Evolutionary conservation across 75 land plant species (phyloP).

Genomic region (Azolla pinnata): DNA sequence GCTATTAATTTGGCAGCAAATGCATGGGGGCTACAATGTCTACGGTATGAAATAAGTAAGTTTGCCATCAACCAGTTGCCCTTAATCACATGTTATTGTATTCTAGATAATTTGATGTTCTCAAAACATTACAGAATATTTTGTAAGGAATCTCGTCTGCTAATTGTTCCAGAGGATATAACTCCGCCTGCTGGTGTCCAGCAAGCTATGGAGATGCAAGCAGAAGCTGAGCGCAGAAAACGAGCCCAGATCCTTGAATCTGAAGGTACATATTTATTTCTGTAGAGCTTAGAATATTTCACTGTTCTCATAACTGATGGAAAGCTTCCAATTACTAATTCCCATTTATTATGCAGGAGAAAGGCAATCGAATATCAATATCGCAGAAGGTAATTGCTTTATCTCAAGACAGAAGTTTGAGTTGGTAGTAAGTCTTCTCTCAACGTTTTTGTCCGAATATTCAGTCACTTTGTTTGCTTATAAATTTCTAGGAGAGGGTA

Average conservation of each 20-base stretch:
- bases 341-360: conserved; percentile 49
- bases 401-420: too few relatives aligned
- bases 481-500: conserved; percentile 81
- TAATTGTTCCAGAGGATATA: conserved; percentile 82
- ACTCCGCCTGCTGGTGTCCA: conserved; percentile 80
- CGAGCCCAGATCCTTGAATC: conserved; percentile 90
- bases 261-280: conserved; percentile 43
- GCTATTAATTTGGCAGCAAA: conserved; percentile 75
- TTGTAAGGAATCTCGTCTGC: too few relatives aligned
- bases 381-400: conserved; percentile 87
- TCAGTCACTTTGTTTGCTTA: too few relatives aligned
- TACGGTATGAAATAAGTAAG: conserved; percentile 85
- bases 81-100: too few relatives aligned
- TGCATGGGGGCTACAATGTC: conserved; percentile 82
- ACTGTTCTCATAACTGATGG: too few relatives aligned
- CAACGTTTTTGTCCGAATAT: too few relatives aligned
- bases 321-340: too few relatives aligned
- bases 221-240: conserved; percentile 91
- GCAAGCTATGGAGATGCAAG: conserved; percentile 98
- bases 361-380: conserved; percentile 80
- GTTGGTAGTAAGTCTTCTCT: too few relatives aligned
- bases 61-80: neutral
- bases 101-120: too few relatives aligned
- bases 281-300: neutral
- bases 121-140: too few relatives aligned